Base-by-base conservation (phyloP, 148 eudicot genomes). In the Chenopodium album region DNA sequence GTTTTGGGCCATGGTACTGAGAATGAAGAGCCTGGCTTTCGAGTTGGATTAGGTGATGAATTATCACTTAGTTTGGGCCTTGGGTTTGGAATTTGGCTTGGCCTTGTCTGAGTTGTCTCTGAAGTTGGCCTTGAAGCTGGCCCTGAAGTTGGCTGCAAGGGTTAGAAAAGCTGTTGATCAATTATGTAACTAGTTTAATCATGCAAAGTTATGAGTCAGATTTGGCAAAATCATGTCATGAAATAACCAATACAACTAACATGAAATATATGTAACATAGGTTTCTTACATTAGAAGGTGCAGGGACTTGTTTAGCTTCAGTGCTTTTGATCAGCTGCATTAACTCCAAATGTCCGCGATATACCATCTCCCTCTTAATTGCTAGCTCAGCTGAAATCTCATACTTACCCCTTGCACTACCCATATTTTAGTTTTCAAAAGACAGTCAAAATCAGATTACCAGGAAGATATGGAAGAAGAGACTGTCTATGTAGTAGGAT, bases 301-400 rank as follows among this genome's bases (percentile, higher is more conserved):
- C 4, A 63, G 76, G 73, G 73, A n/a, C 8, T 46, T 70, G 47
- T 46, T 37, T 7, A 8, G 79, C 14, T 60, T 60, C 64, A 59
- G 9, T 59, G 22, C 63, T 37, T 28, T 70, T 52, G 20, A 60
- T 71, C 69, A 47, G 16, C 46, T 60, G 73, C 69, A 50, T 41
- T 20, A 71, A 54, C 34, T 80, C 73, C 16, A 84, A 19, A 47
- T 52, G 50, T 22, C 83, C 23, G 41, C 85, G 71, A 79, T 87
- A 84, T 4, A 84, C 86, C 78, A 87, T 82, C 84, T 89, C 91
- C 85, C 89, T 85, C 73, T 54, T 75, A 60, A 87, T 82, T 26
- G 90, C 91, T 75, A 85, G 85, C 87, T 85, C 87, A 64, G 71
- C 71, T 22, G 82, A 82, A 85, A 89, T 87, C 34, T 78, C 82